Base-by-base conservation (phyloP, 441 rosid species). In the Mallotus japonicus region DNA sequence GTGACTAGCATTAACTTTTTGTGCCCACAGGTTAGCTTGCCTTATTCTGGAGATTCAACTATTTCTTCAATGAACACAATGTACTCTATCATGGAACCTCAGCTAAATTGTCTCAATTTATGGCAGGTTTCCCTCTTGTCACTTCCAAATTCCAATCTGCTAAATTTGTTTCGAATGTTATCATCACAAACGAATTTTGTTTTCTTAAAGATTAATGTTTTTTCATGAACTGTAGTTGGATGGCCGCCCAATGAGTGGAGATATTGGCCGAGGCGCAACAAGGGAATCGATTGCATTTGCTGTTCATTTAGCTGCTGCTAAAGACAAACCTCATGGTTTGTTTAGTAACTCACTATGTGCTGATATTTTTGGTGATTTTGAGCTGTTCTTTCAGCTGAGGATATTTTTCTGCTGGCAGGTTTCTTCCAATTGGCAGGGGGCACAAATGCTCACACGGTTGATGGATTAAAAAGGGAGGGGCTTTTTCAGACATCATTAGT, bases 191-290 rank as follows among this genome's bases (percentile, higher is more conserved):
- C 8, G 28, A 17, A 66, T 17, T 24, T 50, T 14, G 54, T 4
- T 44, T 51, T 53, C 40, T 37, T 54, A 47, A 67, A 24, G 57
- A 73, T 19, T 20, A 60, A 22, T 47, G 51, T 32, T 60, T 13
- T 40, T 47, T 17, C 66, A 6, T 77, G 70, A 62, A 59, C 16
- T 51, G 58, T 75, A 88, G 92, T 77, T 88, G 88, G 92, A 87
- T 63, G 92, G 90, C 51, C 88, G 89, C 46, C 89, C 92, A 8
- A 87, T 88, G 92, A 88, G 89, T 60, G 92, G 92, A 53, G 92
- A 87, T 68, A 88, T 88, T 3, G 90, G 92, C 60, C 83, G 82
- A 56, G 92, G 92, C 62, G 86, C 90, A 70, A 87, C 90, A 49
- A 80, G 82, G 72, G 87, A 83, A 76, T 79, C 88, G 9, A 79